phyloP scores from a whole-genome alignment of 805 yeast species.

The Metschnikowia reukaufii region DNA sequence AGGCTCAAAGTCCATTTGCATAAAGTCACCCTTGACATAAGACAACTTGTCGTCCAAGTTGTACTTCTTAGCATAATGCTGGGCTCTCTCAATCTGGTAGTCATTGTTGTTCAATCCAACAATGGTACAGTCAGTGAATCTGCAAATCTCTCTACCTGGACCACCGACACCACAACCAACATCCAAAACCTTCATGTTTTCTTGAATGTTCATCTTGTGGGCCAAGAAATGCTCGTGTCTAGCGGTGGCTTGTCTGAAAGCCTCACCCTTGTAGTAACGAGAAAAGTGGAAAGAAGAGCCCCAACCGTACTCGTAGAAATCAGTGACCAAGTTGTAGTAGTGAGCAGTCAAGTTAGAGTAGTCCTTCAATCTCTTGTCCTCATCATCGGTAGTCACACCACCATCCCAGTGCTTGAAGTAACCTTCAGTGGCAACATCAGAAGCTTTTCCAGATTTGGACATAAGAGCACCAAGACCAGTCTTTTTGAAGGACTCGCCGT shows the following conservation, averaged over 20 bases:
- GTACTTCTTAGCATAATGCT: conserved; percentile 66
- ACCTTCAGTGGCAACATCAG: conserved; percentile 79
- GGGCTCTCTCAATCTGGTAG: conserved; percentile 92
- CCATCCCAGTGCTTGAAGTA: conserved; percentile 98
- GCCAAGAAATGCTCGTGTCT: conserved; percentile 97
- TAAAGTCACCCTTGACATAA: conserved; percentile 95
- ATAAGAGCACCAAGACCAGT: conserved; percentile 77
- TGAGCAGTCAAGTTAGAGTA: conserved; percentile 91
- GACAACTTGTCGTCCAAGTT: conserved; percentile 71
- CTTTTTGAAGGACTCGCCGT: conserved; percentile 70
- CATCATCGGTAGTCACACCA: conserved; percentile 70
- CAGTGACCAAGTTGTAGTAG: conserved; percentile 95
- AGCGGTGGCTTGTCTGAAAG: conserved; percentile 91
- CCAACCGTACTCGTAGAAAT: conserved; percentile 99
- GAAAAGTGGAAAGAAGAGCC: conserved; percentile 98
- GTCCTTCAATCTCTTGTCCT: conserved; percentile 72
- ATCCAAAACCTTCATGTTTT: conserved; percentile 85
- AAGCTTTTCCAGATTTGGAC: conserved; percentile 67
- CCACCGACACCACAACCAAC: conserved; percentile 99
- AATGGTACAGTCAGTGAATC: conserved; percentile 84
- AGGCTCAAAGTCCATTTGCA: conserved; percentile 96
- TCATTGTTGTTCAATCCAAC: conserved; percentile 96
- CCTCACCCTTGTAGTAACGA: conserved; percentile 89
- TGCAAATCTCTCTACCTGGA: conserved; percentile 93
- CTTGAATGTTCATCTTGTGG: conserved; percentile 73